A percentile compares a stretch with the other conserved stretches of the same genome.
These are phyloP conservation scores for Trichoderma brevicompactum DNA, from an alignment of 2,329 filamentous ascomycete species.

Conservation along the genomic window DNA sequence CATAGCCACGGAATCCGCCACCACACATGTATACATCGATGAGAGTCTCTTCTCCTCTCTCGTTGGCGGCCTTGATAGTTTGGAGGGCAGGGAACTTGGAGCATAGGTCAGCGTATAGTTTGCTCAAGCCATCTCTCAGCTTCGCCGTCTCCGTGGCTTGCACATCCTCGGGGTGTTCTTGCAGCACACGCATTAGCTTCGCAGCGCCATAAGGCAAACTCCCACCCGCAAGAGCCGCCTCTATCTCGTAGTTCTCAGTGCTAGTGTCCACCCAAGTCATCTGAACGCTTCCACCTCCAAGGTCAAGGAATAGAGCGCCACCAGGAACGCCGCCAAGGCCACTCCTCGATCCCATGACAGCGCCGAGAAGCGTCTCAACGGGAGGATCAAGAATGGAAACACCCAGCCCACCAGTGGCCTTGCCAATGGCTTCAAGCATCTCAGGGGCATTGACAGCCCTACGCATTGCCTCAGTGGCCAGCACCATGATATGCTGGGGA, in stretches of 20 bases:
- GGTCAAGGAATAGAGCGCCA: constrained; percentile 80
- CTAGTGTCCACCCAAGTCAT: constrained; percentile 65
- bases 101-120: constrained; percentile 62
- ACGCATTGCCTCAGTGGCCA: constrained; percentile 89
- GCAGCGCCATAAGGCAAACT: constrained; percentile 67
- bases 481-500: constrained; percentile 66
- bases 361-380: constrained; percentile 82
- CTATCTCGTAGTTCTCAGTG: constrained; percentile 51
- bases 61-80: constrained; percentile 44
- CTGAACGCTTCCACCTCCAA: constrained; percentile 74
- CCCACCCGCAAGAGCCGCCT: constrained; percentile 58
- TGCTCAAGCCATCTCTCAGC: constrained; percentile 61
- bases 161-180: constrained; percentile 44
- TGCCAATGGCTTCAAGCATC: constrained; percentile 68
- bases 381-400: constrained; percentile 76
- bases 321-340: constrained; percentile 64
- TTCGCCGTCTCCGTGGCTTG: constrained; percentile 55
- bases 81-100: constrained; percentile 55
- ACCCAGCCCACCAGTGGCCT: constrained; percentile 63
- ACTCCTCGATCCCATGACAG: constrained; percentile 77
- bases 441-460: constrained; percentile 73
- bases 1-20: constrained; percentile 89
- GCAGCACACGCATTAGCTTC: constrained; percentile 56
- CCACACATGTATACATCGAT: constrained; percentile 84
- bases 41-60: constrained; percentile 42